Conservation (phyloP, 139 green algal species). For the Closterium sp. region DNA sequence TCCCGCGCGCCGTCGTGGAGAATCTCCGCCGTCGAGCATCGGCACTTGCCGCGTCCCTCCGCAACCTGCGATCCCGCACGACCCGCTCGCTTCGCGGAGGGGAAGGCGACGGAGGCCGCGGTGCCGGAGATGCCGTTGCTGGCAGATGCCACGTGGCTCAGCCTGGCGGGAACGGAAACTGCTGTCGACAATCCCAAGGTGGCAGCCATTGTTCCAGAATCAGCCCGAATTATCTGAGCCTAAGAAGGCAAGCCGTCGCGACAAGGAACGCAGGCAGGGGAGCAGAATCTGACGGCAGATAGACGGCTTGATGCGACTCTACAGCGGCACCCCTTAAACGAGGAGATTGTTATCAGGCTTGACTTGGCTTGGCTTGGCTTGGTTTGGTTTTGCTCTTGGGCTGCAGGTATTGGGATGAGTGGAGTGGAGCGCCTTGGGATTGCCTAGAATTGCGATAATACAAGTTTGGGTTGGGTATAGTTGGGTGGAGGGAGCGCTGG, state of each 20-base stretch:
- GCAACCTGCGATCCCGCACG: neutral
- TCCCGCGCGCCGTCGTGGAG: conserved; percentile 2
- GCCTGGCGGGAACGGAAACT: neutral
- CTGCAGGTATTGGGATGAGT: too few species aligned
- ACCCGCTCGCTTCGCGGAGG: neutral
- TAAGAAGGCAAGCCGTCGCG: neutral
- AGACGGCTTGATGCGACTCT: too few species aligned
- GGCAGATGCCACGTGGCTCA: neutral
- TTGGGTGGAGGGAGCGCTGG: too few species aligned
- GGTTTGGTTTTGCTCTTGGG: too few species aligned
- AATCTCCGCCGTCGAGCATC: neutral
- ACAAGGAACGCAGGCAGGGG: too few species aligned
- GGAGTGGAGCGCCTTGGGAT: too few species aligned
- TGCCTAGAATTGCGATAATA: too few species aligned
- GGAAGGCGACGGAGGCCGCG: neutral
- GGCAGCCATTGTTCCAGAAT: neutral
- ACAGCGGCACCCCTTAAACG: too few species aligned
- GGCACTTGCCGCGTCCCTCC: neutral
- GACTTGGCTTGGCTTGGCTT: too few species aligned
- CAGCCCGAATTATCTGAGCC: neutral
- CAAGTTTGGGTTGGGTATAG: too few species aligned
- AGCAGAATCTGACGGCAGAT: too few species aligned
- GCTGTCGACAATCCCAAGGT: neutral
- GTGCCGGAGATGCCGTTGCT: neutral
- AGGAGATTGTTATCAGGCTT: too few species aligned